Evolutionary conservation across 768 basidiomycete species (phyloP).

Genomic region (Psilocybe cyanescens): DNA sequence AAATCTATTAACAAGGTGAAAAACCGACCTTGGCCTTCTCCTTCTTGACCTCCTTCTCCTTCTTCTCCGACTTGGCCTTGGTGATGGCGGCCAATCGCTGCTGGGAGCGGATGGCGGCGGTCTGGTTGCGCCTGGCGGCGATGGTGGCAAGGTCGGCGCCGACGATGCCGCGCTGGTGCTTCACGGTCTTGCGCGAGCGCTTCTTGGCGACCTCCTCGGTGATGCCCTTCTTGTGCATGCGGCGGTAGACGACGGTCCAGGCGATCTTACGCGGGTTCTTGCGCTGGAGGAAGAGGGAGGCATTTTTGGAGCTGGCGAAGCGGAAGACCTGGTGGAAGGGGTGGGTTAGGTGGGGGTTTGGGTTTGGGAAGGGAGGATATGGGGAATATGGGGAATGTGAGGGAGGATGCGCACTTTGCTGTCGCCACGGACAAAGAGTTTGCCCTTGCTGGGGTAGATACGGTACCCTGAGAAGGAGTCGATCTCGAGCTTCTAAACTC

Average conservation of each 20-base stretch:
- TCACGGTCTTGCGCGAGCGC: conserved; percentile 94
- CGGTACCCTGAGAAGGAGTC: conserved; percentile 97
- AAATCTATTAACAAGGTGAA: neutral
- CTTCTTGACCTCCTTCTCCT: conserved; percentile 94
- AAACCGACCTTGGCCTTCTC: conserved; percentile 79
- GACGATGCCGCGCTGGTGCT: conserved; percentile 97
- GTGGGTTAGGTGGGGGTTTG: neutral
- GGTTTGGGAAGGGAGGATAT: neutral
- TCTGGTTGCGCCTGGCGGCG: conserved; percentile 92
- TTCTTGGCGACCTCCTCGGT: conserved; percentile 99
- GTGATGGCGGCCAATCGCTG: conserved; percentile 84
- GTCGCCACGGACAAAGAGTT: conserved; percentile 94
- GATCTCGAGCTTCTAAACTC: conserved; percentile 91
- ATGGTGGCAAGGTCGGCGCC: conserved; percentile 94
- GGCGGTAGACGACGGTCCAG: conserved; percentile 92
- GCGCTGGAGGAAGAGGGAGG: conserved; percentile 97
- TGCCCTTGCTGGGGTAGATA: conserved; percentile 98
- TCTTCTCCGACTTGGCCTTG: conserved; percentile 97
- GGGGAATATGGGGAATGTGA: neutral
- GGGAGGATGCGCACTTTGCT: conserved; percentile 70
- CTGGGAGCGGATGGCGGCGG: conserved; percentile 79
- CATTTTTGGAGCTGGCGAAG: conserved; percentile 89
- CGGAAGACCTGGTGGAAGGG: conserved; percentile 78
- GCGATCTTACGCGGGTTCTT: conserved; percentile 99
- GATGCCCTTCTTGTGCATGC: conserved; percentile 99